A percentile compares a stretch with the other conserved stretches of the same genome.
These are phyloP conservation scores for Metschnikowia continentalis DNA, from an alignment of 805 yeast genomes.

Conservation along the genomic window DNA sequence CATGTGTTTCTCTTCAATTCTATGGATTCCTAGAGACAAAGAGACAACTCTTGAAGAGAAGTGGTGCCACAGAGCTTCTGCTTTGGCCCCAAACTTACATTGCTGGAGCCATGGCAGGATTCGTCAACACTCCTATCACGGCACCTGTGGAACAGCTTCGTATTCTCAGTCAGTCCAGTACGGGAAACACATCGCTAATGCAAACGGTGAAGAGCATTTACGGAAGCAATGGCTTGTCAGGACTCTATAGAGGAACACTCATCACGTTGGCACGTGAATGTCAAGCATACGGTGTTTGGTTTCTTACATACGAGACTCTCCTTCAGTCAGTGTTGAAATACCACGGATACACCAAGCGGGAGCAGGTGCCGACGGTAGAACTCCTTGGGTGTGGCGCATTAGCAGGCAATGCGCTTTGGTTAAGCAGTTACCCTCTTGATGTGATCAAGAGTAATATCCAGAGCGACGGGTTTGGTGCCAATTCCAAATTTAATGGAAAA, in stretches of 20 bases:
- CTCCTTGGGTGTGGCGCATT: conserved; percentile 55
- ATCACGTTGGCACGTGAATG: conserved; percentile 56
- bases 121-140: conserved; percentile 60
- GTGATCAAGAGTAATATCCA: conserved; percentile 49
- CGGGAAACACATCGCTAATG: conserved; percentile 20
- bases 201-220: conserved; percentile 43
- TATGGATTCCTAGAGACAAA: conserved; percentile 69
- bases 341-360: conserved; percentile 37
- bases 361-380: conserved; percentile 52
- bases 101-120: conserved; percentile 64
- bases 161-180: conserved; percentile 54
- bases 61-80: conserved; percentile 32
- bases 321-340: conserved; percentile 36
- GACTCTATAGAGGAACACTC: conserved; percentile 51
- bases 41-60: conserved; percentile 44
- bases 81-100: conserved; percentile 54
- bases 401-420: conserved; percentile 69
- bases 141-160: conserved; percentile 66
- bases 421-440: conserved; percentile 50
- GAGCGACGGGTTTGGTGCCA: conserved; percentile 48
- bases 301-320: conserved; percentile 56
- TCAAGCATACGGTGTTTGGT: conserved; percentile 79
- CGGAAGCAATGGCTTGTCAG: conserved; percentile 41
- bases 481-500: conserved; percentile 42
- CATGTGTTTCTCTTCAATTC: conserved; percentile 65